Evolutionary conservation across 1,284 basidiomycete genomes (phyloP), one percentile per base, ranked within the genome.

Genomic region (Ceratobasidium sp.): DNA sequence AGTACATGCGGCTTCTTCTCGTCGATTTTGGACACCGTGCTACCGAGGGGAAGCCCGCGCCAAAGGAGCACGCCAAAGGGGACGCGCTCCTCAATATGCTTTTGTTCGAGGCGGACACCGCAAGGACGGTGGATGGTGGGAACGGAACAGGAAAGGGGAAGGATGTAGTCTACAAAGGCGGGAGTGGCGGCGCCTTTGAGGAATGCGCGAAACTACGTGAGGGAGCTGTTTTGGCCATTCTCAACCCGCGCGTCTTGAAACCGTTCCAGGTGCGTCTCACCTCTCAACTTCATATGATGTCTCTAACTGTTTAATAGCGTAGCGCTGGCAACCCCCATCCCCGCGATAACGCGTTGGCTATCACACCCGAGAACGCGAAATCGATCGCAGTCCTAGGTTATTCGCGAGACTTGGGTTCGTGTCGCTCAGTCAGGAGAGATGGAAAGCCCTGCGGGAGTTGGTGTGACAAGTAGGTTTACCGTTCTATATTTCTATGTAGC

Each of bases 111-210:
- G 87, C 96, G 19, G 95, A 98, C 79, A 76, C 79, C n/a, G 77
- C 79, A 2, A 81, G 84, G 1, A 88, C 86, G 75, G 90, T 92
- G 75, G 78, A 84, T 27, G 85, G 77, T 27, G 75, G 77, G 17
- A 79, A 84, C 69, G 75, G 63, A 31, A 72, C n/a, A 86, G 87
- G 54, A 84, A 87, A 79, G 75, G 76, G 0, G 69, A 76, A n/a
- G 74, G 76, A 48, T 77, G 76, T 45, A 93, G 78, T 91, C 0
- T 97, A 95, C 81, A 88, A 87, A 76, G 96, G 97, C 0, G 97
- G 97, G 0, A 96, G 94, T 77, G 89, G 90, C 1, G 97, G 97
- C 6, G 97, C 97, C 0, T 99, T 95, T 80, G 97, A 99, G 81
- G 86, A 85, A 77, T 86, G 88, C 83, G 91, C 93, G 74, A 94